Conservation (phyloP, 805 yeast genomes). For the Torulaspora franciscae region DNA sequence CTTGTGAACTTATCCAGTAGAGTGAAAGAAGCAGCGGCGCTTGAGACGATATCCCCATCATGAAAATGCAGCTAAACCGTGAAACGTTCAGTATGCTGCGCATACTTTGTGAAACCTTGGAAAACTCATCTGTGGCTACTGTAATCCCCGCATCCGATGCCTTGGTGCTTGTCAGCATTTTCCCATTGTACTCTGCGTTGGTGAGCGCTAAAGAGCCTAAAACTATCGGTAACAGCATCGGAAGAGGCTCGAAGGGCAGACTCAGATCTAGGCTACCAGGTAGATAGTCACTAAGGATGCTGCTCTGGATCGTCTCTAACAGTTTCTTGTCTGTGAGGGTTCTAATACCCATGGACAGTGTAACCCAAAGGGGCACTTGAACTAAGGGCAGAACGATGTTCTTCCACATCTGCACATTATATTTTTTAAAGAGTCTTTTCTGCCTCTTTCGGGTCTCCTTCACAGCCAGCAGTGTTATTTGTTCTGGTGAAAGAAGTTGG, state of each 20-base stretch:
- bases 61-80: slow-evolving; percentile 66
- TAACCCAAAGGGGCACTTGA: slow-evolving; percentile 85
- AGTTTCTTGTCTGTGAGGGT: slow-evolving; percentile 57
- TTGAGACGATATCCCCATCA: slow-evolving; percentile 80
- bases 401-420: slow-evolving; percentile 76
- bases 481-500: slow-evolving; percentile 62
- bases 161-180: slow-evolving; percentile 45
- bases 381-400: slow-evolving; percentile 67
- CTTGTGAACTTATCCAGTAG: slow-evolving; percentile 89
- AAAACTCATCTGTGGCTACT: slow-evolving; percentile 20
- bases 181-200: slow-evolving; percentile 78
- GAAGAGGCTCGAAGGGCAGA: slow-evolving; percentile 51
- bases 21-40: slow-evolving; percentile 77
- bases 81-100: slow-evolving; percentile 60
- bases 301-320: slow-evolving; percentile 26
- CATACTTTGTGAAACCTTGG: slow-evolving; percentile 28
- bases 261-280: slow-evolving; percentile 58
- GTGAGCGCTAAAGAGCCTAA: slow-evolving; percentile 67
- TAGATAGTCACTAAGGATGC: slow-evolving; percentile 26
- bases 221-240: slow-evolving; percentile 68
- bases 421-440: slow-evolving; percentile 57
- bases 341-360: slow-evolving; percentile 70
- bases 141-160: slow-evolving; percentile 22
- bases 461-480: slow-evolving; percentile 64
- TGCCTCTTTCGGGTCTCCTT: slow-evolving; percentile 79